phyloP scores from a whole-genome alignment of 2,329 filamentous ascomycete species.

The Exserohilum rostratum region DNA sequence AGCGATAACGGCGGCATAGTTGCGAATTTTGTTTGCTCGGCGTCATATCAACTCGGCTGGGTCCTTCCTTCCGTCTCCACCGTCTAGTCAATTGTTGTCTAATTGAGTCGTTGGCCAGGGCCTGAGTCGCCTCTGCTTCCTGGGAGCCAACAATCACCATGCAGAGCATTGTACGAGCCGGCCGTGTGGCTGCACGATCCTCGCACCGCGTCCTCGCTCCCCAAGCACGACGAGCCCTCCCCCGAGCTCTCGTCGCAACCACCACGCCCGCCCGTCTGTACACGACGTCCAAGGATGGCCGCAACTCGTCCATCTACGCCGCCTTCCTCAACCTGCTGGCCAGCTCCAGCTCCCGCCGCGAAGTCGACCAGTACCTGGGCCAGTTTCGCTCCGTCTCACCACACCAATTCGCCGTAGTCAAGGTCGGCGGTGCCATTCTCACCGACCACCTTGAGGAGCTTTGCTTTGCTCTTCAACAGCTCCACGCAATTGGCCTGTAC shows the following conservation, averaged over 20 bases:
- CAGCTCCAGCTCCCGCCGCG: constrained; percentile 93
- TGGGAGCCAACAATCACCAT: constrained; percentile 39
- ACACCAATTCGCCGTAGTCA: constrained; percentile 97
- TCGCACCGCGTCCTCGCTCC: constrained; percentile 42
- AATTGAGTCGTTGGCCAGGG: constrained; percentile 16
- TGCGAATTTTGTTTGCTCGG: constrained; percentile 40
- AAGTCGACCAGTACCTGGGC: constrained; percentile 96
- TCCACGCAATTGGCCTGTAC: constrained; percentile 93
- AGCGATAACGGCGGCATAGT: constrained; percentile 13
- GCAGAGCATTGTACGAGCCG: constrained; percentile 48
- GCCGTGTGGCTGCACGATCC: constrained; percentile 45
- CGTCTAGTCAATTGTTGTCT: constrained; percentile 25
- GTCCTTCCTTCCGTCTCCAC: constrained; percentile 16
- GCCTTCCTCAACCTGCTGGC: constrained; percentile 90
- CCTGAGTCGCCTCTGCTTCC: constrained; percentile 20
- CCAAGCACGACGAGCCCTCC: constrained; percentile 34
- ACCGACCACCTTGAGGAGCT: constrained; percentile 93
- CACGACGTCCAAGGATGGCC: constrained; percentile 40
- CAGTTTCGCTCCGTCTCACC: constrained; percentile 97
- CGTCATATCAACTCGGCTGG: constrained; percentile 24
- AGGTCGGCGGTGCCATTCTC: constrained; percentile 94
- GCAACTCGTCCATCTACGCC: constrained; percentile 54
- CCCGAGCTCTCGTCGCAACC: constrained; percentile 41
- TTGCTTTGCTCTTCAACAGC: constrained; percentile 84
- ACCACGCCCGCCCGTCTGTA: constrained; percentile 40